Evolutionary conservation across 257 asterid genomes (phyloP).

Genomic region (Nicotiana benthamiana): DNA sequence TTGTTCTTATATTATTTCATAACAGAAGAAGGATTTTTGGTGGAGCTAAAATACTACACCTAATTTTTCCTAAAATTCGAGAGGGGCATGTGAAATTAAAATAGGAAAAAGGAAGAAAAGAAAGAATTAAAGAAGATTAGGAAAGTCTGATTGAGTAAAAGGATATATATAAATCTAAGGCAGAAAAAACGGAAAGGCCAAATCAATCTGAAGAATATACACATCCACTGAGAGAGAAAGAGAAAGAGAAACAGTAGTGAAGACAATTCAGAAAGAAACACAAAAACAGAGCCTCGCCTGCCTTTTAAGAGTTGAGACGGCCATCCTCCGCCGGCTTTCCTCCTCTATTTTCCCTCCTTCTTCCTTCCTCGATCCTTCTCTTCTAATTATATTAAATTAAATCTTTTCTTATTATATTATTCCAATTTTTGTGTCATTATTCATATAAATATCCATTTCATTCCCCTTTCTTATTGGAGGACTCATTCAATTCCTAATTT

Average conservation of each 20-base stretch:
- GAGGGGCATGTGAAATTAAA: neutral
- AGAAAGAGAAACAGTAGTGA: neutral
- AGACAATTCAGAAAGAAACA: neutral
- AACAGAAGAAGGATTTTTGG: neutral
- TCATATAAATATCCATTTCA: neutral
- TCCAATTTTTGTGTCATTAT: neutral
- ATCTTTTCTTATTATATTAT: too few relatives aligned
- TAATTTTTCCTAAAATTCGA: neutral
- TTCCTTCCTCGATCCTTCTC: neutral
- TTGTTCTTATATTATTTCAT: too few relatives aligned
- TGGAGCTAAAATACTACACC: neutral
- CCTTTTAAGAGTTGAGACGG: neutral
- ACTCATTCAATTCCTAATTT: neutral
- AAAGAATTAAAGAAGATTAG: neutral
- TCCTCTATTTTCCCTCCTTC: neutral
- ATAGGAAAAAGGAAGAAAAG: neutral
- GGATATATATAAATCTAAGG: conserved; percentile 1
- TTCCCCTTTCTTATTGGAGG: neutral
- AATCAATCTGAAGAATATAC: conserved; percentile 9
- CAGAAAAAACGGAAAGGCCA: conserved; percentile 23
- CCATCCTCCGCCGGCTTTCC: conserved; percentile 6
- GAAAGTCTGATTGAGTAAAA: conserved; percentile 9
- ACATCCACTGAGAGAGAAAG: conserved; percentile 13
- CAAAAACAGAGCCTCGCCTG: conserved; percentile 1
- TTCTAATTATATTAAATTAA: neutral